A percentile compares a stretch with the other conserved stretches of the same genome.
Evolutionary conservation across 805 yeast genomes (phyloP).

Genomic region (Dipodascopsis uninucleata): DNA sequence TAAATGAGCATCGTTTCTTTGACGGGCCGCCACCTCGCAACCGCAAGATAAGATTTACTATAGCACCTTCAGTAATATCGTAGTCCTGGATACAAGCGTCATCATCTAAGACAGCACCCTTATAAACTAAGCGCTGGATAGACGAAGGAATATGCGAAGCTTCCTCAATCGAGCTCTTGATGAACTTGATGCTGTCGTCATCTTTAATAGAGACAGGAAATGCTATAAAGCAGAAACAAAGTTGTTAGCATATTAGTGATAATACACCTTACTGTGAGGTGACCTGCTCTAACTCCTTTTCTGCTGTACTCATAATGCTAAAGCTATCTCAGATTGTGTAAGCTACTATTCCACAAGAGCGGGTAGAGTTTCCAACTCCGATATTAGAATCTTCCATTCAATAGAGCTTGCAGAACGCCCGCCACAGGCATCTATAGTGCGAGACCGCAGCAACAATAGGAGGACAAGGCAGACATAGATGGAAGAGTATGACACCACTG

Average conservation of each 20-base stretch:
- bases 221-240: no score
- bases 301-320: no score
- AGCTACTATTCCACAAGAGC: no score
- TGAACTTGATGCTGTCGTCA: conserved; percentile 13
- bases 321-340: no score
- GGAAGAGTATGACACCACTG: background rate
- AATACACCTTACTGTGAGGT: no score
- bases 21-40: conserved; percentile 84
- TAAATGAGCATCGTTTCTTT: conserved; percentile 48
- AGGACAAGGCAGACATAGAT: background rate
- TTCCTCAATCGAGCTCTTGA: conserved; percentile 18
- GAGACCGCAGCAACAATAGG: background rate
- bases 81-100: conserved; percentile 81
- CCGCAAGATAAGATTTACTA: conserved; percentile 80
- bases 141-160: conserved; percentile 16
- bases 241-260: no score
- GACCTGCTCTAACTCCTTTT: no score
- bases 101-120: conserved; percentile 83
- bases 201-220: conserved; percentile 13
- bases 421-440: no score
- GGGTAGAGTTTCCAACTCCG: no score
- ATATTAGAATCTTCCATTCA: no score
- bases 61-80: conserved; percentile 84
- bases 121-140: conserved; percentile 50
- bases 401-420: no score